Base-by-base conservation (phyloP, 2,329 filamentous ascomycete species). In the Monosporascus cannonballus region DNA sequence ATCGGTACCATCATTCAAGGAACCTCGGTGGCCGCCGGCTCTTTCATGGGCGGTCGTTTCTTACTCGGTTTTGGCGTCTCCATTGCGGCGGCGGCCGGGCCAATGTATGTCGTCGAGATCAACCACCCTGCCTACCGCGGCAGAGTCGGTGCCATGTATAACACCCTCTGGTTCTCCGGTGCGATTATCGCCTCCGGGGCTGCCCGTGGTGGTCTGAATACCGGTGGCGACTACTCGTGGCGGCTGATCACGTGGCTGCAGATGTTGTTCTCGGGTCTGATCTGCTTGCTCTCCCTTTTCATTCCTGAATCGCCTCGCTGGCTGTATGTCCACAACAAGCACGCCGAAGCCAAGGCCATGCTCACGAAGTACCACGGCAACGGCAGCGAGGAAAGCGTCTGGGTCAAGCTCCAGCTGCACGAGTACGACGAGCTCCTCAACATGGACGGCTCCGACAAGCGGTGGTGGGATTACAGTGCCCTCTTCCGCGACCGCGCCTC, bases 41-140 rank as follows among this genome's bases (percentile, higher is more conserved):
- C 76, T 52, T 79, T 78, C 59, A 74, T 78, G 65, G 76, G 75
- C 44, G 81, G 81, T n/a, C 76, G 81, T 27, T 84, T 85, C 67
- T 66, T 85, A 20, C 75, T 85, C 3, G 83, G 83, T 50, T 84
- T 85, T 55, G 76, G 76, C 50, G 74, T 77, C 25, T 71, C 72
- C 42, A 72, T 78, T 55, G 71, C 73, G 18, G 70, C 73, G 1
- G 69, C 73, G 1, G 74, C 75, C 6, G 75, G 73, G 1, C 76
- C 75, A 6, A 72, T 73, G 51, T 77, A 76, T 58, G 73, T 76
- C 18, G 69, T 76, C 22, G 76, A 78, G 60, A 70, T 76, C 34
- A 70, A 71, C 49, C 73, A 76, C 58, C 75, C 75, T 6, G 72
- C 71, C 6, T 76, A 71, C 56, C 71, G 76, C 48, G 75, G 75